Base-by-base conservation (phyloP, 2,329 filamentous ascomycete genomes). In the Ceratocystiopsis minuta region DNA sequence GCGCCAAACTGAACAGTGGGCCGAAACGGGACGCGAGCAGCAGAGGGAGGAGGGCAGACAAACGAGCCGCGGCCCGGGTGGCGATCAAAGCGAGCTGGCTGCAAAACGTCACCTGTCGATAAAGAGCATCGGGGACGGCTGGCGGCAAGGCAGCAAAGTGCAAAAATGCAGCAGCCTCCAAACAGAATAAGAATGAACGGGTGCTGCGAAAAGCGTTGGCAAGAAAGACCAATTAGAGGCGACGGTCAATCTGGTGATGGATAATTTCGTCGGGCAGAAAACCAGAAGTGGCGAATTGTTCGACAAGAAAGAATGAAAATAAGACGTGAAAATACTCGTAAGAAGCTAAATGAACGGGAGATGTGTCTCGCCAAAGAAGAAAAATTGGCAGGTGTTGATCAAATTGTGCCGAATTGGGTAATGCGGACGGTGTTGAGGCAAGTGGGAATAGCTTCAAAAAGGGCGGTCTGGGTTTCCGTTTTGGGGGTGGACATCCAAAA, bases 381-480 rank as follows among this genome's bases (percentile, higher is more conserved):
- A 28, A 28, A 10, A 28, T 28, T 28, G 9, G n/a, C n/a, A 13
- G 28, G 28, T 6, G 34, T 32, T 38, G 36, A 36, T 31, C 16
- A 14, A 16, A 35, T 28, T 12, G 36, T 15, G 28, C 38, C 42
- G 36, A 11, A 37, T 43, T 20, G 39, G 39, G 41, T 16, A 43
- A 38, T 42, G 20, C 20, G 18, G 41, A 37, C 34, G 41, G 18
- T 17, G 37, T 36, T 14, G 34, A 12, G 11, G 32, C 18, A 14
- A 28, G 34, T 46, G 34, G 39, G 45, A 46, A 46, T 43, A 46
- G 45, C 45, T 46, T 46, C 45, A 46, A 38, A 45, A 15, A 14
- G n/a, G 36, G 35, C 20, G 35, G 10, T 24, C 16, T 38, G 18
- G 28, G 11, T 6, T 28, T 28, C 24, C 24, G 32, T 33, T 33